Conservation (phyloP, 2,329 filamentous ascomycete genomes). For the Colletotrichum spaethianum region DNA sequence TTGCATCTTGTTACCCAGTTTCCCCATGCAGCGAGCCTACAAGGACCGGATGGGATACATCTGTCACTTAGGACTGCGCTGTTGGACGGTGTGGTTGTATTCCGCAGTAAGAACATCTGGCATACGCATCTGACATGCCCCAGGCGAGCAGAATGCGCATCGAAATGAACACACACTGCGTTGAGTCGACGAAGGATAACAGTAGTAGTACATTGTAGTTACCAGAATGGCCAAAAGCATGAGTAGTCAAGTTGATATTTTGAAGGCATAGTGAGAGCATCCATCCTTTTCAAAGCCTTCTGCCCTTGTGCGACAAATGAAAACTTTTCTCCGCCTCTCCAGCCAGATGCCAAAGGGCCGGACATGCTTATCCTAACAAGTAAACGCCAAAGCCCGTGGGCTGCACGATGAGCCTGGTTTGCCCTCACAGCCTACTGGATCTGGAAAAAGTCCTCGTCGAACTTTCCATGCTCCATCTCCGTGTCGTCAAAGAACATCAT, state of each 20-base stretch:
- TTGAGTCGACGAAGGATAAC: background rate
- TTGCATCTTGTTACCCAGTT: background rate
- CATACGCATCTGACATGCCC: background rate
- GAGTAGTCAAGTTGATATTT: background rate
- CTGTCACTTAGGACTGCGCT: background rate
- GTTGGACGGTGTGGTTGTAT: background rate
- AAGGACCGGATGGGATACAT: background rate
- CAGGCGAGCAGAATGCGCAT: background rate
- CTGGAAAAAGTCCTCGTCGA: slow-evolving; percentile 63
- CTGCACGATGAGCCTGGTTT: background rate
- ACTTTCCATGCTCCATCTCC: slow-evolving; percentile 61
- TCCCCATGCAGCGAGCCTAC: background rate
- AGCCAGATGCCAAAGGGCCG: background rate
- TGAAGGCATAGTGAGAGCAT: background rate
- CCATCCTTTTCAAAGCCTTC: background rate
- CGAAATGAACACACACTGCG: background rate
- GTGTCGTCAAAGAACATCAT: slow-evolving; percentile 62
- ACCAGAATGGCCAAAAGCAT: background rate
- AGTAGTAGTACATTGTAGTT: background rate
- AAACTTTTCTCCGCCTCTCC: background rate
- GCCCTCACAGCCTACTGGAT: slow-evolving; percentile 42
- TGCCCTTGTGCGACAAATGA: background rate
- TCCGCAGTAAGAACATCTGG: background rate
- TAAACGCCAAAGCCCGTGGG: slow-evolving; percentile 2
- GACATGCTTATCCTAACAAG: background rate